Percentiles rank a stretch among this genome's conserved stretches.
These are phyloP conservation scores for Candida tropicalis DNA, from an alignment of 1,139 yeast genomes.

Conservation along the genomic window DNA sequence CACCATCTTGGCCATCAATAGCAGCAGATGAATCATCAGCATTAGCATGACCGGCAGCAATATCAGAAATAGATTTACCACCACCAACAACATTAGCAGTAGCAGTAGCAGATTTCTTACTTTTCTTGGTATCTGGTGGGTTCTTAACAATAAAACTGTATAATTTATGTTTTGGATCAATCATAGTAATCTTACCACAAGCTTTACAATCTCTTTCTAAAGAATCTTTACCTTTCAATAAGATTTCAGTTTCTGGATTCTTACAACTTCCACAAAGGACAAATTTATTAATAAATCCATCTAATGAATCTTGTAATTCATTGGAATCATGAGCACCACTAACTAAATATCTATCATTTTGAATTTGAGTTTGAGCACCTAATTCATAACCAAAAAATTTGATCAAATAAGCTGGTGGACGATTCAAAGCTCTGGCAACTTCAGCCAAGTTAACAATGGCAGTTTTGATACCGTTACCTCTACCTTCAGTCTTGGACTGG, in stretches of 20 bases:
- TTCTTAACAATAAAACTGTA: slow-evolving; percentile 86
- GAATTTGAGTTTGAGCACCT: slow-evolving; percentile 90
- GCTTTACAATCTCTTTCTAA: slow-evolving; percentile 96
- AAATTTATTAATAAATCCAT: slow-evolving; percentile 90
- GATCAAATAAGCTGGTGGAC: slow-evolving; percentile 90
- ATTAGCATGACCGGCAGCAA: slow-evolving; percentile 71
- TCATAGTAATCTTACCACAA: slow-evolving; percentile 86
- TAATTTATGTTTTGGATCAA: slow-evolving; percentile 87
- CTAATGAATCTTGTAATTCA: slow-evolving; percentile 91
- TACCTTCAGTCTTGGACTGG: slow-evolving; percentile 96
- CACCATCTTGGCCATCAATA: slow-evolving; percentile 24
- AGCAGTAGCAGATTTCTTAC: slow-evolving; percentile 82
- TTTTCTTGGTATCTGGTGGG: slow-evolving; percentile 70
- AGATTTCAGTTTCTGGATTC: slow-evolving; percentile 96
- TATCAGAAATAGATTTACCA: slow-evolving; percentile 76
- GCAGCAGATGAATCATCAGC: slow-evolving; percentile 41
- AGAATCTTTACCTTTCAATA: slow-evolving; percentile 73
- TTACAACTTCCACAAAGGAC: slow-evolving; percentile 94
- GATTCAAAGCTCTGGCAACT: slow-evolving; percentile 90
- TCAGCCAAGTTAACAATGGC: slow-evolving; percentile 88
- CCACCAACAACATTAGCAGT: slow-evolving; percentile 91
- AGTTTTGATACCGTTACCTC: slow-evolving; percentile 99
- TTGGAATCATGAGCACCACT: slow-evolving; percentile 94
- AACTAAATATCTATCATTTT: slow-evolving; percentile 81
- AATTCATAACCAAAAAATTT: slow-evolving; percentile 95